phyloP scores from a whole-genome alignment of 2,329 filamentous ascomycete species.

The Dothideomycetidae sp. region DNA sequence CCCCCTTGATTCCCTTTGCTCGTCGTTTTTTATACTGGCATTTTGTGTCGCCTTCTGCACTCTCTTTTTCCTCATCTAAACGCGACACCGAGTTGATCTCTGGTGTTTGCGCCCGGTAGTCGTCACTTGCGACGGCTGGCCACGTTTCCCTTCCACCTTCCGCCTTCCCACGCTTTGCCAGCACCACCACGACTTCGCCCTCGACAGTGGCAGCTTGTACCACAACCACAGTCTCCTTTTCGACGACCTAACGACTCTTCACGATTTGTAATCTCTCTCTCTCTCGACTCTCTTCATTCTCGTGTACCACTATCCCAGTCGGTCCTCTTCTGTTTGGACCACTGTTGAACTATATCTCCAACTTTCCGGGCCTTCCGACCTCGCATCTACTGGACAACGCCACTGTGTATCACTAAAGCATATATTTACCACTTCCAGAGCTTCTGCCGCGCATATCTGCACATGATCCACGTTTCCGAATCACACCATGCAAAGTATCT shows the following conservation, averaged over 20 bases:
- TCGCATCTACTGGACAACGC: too few species aligned
- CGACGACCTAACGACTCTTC: slow-evolving; percentile 7
- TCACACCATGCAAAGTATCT: slow-evolving; percentile 34
- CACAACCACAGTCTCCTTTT: slow-evolving; percentile 4
- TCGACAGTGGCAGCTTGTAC: slow-evolving; percentile 1
- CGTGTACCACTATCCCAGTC: slow-evolving; percentile 7
- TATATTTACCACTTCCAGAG: too few species aligned
- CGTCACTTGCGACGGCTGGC: slow-evolving; percentile 8
- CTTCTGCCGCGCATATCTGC: slow-evolving; percentile 2
- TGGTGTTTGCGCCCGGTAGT: slow-evolving; percentile 5
- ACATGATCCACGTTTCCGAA: slow-evolving; percentile 5
- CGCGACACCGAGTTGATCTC: slow-evolving; percentile 9
- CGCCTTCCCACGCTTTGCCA: slow-evolving; percentile 6
- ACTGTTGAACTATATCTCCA: too few species aligned
- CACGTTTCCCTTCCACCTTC: not conserved
- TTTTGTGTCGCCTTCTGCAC: not conserved
- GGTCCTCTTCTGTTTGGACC: slow-evolving; percentile 2
- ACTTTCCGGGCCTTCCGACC: not conserved
- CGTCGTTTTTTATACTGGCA: not conserved
- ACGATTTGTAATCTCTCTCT: slow-evolving; percentile 9
- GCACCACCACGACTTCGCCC: slow-evolving; percentile 2
- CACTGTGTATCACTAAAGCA: too few species aligned
- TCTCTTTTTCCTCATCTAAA: not conserved
- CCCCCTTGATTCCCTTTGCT: slow-evolving; percentile 7
- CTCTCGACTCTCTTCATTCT: slow-evolving; percentile 5